Evolutionary conservation across 257 asterid species (phyloP).

Genomic region (Coffea canephora): DNA sequence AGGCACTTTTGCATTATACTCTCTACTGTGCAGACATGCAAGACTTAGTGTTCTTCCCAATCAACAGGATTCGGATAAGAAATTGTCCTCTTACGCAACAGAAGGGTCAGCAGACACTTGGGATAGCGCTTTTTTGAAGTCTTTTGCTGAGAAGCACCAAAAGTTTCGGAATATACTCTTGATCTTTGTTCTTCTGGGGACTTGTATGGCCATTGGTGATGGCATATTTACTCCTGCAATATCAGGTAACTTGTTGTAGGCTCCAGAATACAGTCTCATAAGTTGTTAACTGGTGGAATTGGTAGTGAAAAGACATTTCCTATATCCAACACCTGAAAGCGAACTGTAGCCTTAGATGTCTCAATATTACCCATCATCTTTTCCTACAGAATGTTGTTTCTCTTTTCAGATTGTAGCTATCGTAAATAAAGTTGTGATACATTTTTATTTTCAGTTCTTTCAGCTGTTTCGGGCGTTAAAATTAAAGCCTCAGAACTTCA

Average conservation of each 20-base stretch:
- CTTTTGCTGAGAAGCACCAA: slow-evolving; percentile 34
- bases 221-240: slow-evolving; percentile 47
- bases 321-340: background rate
- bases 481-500: slow-evolving; percentile 29
- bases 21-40: slow-evolving; percentile 49
- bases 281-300: background rate
- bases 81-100: slow-evolving; percentile 27
- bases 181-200: slow-evolving; percentile 40
- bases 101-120: slow-evolving; percentile 26
- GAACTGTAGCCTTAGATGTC: background rate
- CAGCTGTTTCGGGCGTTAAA: slow-evolving; percentile 38
- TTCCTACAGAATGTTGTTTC: background rate
- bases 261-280: background rate
- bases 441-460: slow-evolving; percentile 28
- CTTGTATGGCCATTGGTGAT: slow-evolving; percentile 47
- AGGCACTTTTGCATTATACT: slow-evolving; percentile 46
- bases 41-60: slow-evolving; percentile 39
- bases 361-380: no score
- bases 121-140: slow-evolving; percentile 25
- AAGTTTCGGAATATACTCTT: slow-evolving; percentile 27
- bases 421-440: background rate
- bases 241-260: slow-evolving; percentile 27
- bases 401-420: background rate
- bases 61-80: slow-evolving; percentile 40
- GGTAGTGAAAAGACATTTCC: background rate